Evolutionary conservation across 306 rosid species (phyloP).

Genomic region (Lathyrus oleraceus): DNA sequence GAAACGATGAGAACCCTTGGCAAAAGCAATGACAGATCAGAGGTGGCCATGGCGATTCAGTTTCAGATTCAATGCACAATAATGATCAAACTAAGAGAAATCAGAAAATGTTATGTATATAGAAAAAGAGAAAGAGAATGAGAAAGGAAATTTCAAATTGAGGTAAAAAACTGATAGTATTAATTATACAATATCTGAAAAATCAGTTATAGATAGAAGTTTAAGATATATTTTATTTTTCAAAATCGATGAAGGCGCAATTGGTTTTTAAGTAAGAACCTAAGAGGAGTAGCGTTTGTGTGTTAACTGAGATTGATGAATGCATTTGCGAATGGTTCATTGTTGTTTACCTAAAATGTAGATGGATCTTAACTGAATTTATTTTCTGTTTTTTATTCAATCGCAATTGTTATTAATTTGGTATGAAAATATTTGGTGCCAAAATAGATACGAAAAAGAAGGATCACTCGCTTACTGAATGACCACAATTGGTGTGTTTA

Average conservation of each 20-base stretch:
- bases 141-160: not conserved
- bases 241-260: not conserved
- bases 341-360: not conserved
- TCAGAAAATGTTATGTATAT: not conserved
- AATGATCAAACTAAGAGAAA: not conserved
- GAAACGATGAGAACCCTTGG: slow-evolving; percentile 61
- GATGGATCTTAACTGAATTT: not conserved
- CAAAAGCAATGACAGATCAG: slow-evolving; percentile 35
- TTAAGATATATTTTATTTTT: too few relatives aligned
- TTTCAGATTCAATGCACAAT: not conserved
- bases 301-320: not conserved
- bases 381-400: not conserved
- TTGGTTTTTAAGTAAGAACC: not conserved
- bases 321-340: not conserved
- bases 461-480: not conserved
- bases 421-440: not conserved
- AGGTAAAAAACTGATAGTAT: not conserved
- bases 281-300: not conserved
- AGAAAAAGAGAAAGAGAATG: not conserved
- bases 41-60: slow-evolving; percentile 19
- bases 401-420: not conserved
- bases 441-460: not conserved
- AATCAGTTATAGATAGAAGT: too few relatives aligned
- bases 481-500: too few relatives aligned
- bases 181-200: not conserved